phyloP scores from a whole-genome alignment of 257 asterid species.

The Solanum chilense region DNA sequence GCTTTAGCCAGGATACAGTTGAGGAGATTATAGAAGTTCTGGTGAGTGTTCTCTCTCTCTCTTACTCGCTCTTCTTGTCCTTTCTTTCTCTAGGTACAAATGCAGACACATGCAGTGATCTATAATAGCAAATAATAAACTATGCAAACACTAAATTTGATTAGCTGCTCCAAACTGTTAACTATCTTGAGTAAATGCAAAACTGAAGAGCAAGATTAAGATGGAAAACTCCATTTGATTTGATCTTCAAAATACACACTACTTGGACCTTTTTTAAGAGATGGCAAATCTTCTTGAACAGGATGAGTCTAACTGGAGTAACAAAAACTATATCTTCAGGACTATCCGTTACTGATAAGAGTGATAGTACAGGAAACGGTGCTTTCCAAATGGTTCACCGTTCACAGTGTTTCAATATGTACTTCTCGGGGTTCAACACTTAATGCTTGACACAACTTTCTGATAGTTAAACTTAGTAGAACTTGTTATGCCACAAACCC shows the following conservation, averaged over 20 bases:
- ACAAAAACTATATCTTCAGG: background rate
- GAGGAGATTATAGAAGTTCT: slow-evolving; percentile 86
- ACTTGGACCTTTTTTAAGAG: background rate
- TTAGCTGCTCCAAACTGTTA: background rate
- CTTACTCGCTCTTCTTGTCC: background rate
- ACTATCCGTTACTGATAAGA: background rate
- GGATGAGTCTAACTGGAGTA: background rate
- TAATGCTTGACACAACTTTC: background rate
- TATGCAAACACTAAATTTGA: background rate
- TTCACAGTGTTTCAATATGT: background rate
- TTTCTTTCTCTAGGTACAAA: background rate
- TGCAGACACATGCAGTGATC: background rate
- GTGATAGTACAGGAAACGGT: background rate
- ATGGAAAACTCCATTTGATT: background rate
- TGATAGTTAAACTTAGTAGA: background rate
- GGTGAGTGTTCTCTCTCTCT: slow-evolving; percentile 33
- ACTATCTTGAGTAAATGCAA: background rate
- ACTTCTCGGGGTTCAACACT: background rate
- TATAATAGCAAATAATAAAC: background rate
- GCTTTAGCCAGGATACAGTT: slow-evolving; percentile 65
- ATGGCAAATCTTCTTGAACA: background rate
- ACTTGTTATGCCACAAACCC: background rate
- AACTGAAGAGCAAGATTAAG: background rate
- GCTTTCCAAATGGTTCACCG: background rate
- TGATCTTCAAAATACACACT: background rate